Conservation (phyloP, 139 green algal species). For the Parachlorella kessleri region DNA sequence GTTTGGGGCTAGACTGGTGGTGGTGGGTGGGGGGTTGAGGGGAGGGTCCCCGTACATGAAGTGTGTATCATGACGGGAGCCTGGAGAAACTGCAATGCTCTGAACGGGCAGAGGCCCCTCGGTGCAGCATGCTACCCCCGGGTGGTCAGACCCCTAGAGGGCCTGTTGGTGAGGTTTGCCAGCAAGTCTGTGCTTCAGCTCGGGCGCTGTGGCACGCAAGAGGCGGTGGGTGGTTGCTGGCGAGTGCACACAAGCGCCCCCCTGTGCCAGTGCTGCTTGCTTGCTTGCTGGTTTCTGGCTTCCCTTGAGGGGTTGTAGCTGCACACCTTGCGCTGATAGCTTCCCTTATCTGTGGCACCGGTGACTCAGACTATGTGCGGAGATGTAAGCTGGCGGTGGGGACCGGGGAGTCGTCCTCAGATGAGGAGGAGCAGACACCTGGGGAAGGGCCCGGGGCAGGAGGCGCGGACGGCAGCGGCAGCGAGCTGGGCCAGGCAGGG, state of each 20-base stretch:
- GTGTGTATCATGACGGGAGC: no score
- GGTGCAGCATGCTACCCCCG: no score
- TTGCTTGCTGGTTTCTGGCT: neutral
- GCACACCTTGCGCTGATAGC: no score
- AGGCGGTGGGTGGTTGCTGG: neutral
- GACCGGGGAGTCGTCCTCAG: conserved; percentile 4
- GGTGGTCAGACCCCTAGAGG: neutral
- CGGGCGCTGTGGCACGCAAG: neutral
- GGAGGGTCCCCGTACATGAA: no score
- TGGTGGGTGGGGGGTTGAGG: no score
- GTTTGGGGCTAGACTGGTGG: no score
- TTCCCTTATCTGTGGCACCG: neutral
- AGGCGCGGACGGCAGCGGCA: neutral
- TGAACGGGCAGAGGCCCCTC: no score
- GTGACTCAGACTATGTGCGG: conserved; percentile 25
- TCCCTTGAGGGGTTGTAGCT: no score
- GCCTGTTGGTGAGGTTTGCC: neutral
- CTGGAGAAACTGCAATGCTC: no score
- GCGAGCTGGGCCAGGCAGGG: no score
- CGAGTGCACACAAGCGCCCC: neutral
- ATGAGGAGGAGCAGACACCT: conserved; percentile 29
- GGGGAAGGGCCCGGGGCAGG: neutral
- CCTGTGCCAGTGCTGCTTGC: neutral
- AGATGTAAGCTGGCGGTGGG: conserved; percentile 25
- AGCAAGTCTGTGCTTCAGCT: no score